Base-by-base conservation (phyloP, 108 stramenopile genomes). In the Nitzschia putrida region DNA sequence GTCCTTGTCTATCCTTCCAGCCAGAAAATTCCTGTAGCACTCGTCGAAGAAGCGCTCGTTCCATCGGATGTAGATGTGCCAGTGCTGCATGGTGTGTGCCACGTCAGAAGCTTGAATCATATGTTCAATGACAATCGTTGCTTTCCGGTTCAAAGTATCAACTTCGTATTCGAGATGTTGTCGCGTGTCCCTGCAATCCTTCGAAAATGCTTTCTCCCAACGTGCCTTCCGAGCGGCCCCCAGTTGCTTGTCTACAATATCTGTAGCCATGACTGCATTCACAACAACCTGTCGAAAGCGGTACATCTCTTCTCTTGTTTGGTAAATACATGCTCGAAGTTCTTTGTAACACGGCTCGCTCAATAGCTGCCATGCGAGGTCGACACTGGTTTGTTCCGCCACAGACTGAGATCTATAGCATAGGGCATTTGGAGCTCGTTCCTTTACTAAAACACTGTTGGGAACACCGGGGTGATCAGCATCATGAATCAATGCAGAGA, bases 81-180 rank as follows among this genome's bases (percentile, higher is more conserved):
- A 49, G 47, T 49, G 47, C 18, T 49, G 47, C 47, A 49, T 49
- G 47, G 47, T 49, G 18, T 49, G 47, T 18, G n/a, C 18, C 47
- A 49, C 47, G 18, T 49, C 47, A 18, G 47, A 49, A 3, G 47
- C 47, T 49, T 49, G 47, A 49, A 49, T 49, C 47, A 49, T 18
- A 5, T 49, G 47, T 6, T 49, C 47, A 16, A 49, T 18, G 6
- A 49, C 47, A 49, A 49, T 49, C 6, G 47, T 49, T 16, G 47
- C 47, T 49, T 49, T 49, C 47, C 47, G 47, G 47, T 49, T 49
- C 47, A 49, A 18, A 18, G 47, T 18, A 3, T 18, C 47, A 6
- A 18, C 47, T 18, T 16, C 6, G 18, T 16, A 49, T 18, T 49
- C 47, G 47, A 16, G 14, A 5, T 49, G 14, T 34, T 34, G 29